phyloP scores from a whole-genome alignment of 2,329 filamentous ascomycete species.

The Cladosporium sp. region DNA sequence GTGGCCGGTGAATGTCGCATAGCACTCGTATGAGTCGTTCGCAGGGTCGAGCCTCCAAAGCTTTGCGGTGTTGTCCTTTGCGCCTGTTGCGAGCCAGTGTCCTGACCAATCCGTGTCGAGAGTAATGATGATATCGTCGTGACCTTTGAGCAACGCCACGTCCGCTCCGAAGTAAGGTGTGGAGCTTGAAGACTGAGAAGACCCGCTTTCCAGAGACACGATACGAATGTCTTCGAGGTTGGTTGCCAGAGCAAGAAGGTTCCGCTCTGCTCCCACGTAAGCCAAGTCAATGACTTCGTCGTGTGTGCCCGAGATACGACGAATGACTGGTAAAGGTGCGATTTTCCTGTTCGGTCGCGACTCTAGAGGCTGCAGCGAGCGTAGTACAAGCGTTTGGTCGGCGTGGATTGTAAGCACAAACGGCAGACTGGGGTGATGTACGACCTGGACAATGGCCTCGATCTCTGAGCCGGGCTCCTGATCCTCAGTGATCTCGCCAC shows the following conservation, averaged over 20 bases:
- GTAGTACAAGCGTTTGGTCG: slow-evolving; percentile 81
- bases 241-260: slow-evolving; percentile 82
- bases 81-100: slow-evolving; percentile 90
- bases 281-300: slow-evolving; percentile 96
- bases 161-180: slow-evolving; percentile 79
- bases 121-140: slow-evolving; percentile 93
- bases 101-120: slow-evolving; percentile 95
- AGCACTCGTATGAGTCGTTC: slow-evolving; percentile 71
- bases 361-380: slow-evolving; percentile 51
- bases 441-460: slow-evolving; percentile 66
- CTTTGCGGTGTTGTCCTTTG: slow-evolving; percentile 92
- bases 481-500: slow-evolving; percentile 73
- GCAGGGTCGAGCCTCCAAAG: slow-evolving; percentile 82
- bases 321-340: slow-evolving; percentile 54
- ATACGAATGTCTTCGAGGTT: slow-evolving; percentile 92
- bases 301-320: slow-evolving; percentile 89
- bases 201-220: slow-evolving; percentile 53
- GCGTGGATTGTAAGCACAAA: slow-evolving; percentile 79
- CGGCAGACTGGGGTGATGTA: slow-evolving; percentile 61
- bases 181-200: slow-evolving; percentile 20
- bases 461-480: slow-evolving; percentile 59
- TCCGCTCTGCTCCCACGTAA: slow-evolving; percentile 75
- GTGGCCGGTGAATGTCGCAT: slow-evolving; percentile 81
- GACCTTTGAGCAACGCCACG: slow-evolving; percentile 77
- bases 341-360: slow-evolving; percentile 19